These are phyloP conservation scores for Passiflora organensis DNA, from an alignment of 345 rosid genomes.

Conservation along the genomic window DNA sequence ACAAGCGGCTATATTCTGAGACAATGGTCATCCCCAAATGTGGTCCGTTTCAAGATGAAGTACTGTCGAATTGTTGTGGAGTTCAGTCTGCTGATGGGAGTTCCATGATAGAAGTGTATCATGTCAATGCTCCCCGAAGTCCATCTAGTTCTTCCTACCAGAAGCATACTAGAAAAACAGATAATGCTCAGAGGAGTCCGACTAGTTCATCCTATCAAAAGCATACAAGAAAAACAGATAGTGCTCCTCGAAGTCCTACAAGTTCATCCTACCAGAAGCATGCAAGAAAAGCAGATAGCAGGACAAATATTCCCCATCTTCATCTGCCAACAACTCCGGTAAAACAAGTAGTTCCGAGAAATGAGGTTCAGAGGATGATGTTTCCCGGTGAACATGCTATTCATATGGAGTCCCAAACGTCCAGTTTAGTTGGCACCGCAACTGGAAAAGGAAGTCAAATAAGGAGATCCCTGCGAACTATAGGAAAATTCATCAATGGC, in stretches of 20 bases:
- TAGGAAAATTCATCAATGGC: constrained; percentile 80
- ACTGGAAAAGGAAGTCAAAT: constrained; percentile 68
- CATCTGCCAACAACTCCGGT: constrained; percentile 62
- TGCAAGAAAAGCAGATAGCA: constrained; percentile 35
- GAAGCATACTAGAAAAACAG: too few species aligned
- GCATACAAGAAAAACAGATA: constrained; percentile 34
- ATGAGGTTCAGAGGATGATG: constrained; percentile 35
- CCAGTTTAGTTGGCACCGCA: constrained; percentile 12
- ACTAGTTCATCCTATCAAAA: constrained; percentile 23
- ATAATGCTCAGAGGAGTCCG: too few species aligned
- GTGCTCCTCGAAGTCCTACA: constrained; percentile 51
- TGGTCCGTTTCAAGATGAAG: constrained; percentile 34
- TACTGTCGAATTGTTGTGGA: constrained; percentile 22
- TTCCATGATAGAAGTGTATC: constrained; percentile 23
- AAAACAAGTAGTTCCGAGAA: constrained; percentile 29
- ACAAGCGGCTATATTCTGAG: constrained; percentile 18
- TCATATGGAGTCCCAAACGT: constrained; percentile 37
- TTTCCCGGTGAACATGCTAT: constrained; percentile 28
- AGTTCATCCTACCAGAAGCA: constrained; percentile 24
- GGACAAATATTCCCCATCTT: constrained; percentile 44
- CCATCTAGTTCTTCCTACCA: constrained; percentile 37
- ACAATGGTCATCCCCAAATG: constrained; percentile 22
- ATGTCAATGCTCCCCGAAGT: constrained; percentile 41
- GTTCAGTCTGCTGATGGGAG: constrained; percentile 19
- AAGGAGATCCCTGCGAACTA: constrained; percentile 73